These are phyloP conservation scores for Russula dissimulans DNA, from an alignment of 768 basidiomycete species.

Conservation along the genomic window DNA sequence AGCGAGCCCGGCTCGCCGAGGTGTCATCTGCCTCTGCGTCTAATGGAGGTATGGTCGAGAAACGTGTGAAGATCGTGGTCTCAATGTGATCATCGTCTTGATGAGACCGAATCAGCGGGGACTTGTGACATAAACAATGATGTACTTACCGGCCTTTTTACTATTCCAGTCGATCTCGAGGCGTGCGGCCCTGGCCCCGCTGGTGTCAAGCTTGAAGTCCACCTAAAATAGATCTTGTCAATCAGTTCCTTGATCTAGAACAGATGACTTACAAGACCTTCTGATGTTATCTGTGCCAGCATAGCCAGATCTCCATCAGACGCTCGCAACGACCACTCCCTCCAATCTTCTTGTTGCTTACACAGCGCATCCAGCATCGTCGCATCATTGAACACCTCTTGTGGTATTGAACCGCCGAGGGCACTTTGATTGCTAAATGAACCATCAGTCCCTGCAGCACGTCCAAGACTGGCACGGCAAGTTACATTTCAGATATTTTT, in stretches of 20 bases:
- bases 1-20: not conserved
- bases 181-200: conserved; percentile 47
- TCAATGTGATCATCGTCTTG: conserved; percentile 83
- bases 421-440: conserved; percentile 53
- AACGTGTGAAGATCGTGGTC: conserved; percentile 46
- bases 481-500: conserved; percentile 66
- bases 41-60: conserved; percentile 9
- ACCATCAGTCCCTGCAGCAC: not conserved
- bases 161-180: conserved; percentile 71
- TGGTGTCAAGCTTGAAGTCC: conserved; percentile 62
- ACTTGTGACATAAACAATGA: not conserved
- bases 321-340: conserved; percentile 72
- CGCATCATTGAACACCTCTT: conserved; percentile 67
- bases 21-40: conserved; percentile 1
- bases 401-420: conserved; percentile 51
- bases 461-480: not conserved
- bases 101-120: not conserved
- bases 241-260: not conserved
- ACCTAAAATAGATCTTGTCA: conserved; percentile 36
- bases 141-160: conserved; percentile 67
- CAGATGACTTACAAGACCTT: conserved; percentile 47
- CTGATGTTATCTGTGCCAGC: conserved; percentile 73
- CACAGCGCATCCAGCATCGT: conserved; percentile 49
- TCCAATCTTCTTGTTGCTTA: conserved; percentile 42
- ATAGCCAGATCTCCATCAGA: conserved; percentile 76